phyloP scores from a whole-genome alignment of 2,329 filamentous ascomycete species.

The Diaporthe longicolla region DNA sequence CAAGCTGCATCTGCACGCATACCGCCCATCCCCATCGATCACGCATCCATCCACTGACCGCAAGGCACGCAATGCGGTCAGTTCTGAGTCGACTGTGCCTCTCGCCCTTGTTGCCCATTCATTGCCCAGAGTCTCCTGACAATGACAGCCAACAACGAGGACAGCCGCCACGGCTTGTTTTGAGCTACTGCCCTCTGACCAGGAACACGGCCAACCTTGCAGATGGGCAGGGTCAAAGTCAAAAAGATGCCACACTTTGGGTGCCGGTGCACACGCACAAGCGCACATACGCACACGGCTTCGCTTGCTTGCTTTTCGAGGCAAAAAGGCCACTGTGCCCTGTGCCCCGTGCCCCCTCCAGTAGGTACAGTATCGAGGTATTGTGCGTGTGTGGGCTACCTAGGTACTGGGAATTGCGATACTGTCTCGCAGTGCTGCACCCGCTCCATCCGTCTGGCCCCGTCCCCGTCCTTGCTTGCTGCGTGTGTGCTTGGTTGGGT shows the following conservation, averaged over 20 bases:
- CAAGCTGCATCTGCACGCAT: slow-evolving; percentile 38
- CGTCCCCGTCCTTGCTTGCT: slow-evolving; percentile 23
- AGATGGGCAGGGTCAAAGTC: slow-evolving; percentile 18
- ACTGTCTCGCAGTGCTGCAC: slow-evolving; percentile 34
- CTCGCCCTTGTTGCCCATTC: slow-evolving; percentile 17
- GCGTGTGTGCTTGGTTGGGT: slow-evolving; percentile 16
- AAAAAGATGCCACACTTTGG: slow-evolving; percentile 33
- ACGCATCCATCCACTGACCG: slow-evolving; percentile 32
- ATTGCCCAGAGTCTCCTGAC: slow-evolving; percentile 32
- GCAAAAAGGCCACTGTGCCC: slow-evolving; percentile 24
- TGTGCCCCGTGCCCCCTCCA: slow-evolving; percentile 10
- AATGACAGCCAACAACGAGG: slow-evolving; percentile 13
- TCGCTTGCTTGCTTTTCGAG: slow-evolving; percentile 27
- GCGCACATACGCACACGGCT: slow-evolving; percentile 19
- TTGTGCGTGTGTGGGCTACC: neutral
- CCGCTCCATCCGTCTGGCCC: slow-evolving; percentile 31
- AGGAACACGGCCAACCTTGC: slow-evolving; percentile 27
- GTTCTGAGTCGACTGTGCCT: slow-evolving; percentile 34
- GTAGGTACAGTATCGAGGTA: neutral
- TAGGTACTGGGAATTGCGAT: slow-evolving; percentile 7
- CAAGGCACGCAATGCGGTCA: slow-evolving; percentile 38
- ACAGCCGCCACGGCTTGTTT: slow-evolving; percentile 25
- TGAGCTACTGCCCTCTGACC: slow-evolving; percentile 9
- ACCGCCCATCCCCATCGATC: slow-evolving; percentile 35
- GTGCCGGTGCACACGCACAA: slow-evolving; percentile 25